Evolutionary conservation across 768 basidiomycete genomes (phyloP).

Genomic region (Mycena kentingensis): DNA sequence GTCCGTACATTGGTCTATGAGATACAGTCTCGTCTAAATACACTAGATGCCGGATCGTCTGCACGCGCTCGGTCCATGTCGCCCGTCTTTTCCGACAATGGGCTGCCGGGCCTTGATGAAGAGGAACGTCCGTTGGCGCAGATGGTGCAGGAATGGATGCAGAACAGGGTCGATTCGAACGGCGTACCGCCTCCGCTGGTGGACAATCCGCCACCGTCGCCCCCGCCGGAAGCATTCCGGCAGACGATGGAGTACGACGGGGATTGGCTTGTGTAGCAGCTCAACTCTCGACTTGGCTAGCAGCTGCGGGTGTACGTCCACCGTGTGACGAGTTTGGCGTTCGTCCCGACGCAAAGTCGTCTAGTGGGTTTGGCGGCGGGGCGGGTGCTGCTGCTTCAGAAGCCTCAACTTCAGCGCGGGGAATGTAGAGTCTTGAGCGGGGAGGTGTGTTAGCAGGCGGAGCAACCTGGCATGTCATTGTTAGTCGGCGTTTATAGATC

Average conservation of each 20-base stretch:
- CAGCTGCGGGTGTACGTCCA: conserved; percentile 50
- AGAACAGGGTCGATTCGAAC: conserved; percentile 23
- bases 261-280: conserved; percentile 29
- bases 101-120: conserved; percentile 21
- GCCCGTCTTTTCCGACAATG: conserved; percentile 29
- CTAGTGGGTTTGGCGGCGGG: conserved; percentile 23
- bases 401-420: conserved; percentile 40
- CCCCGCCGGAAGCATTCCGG: conserved; percentile 12
- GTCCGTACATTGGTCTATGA: conserved; percentile 24
- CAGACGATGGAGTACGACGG: conserved; percentile 23
- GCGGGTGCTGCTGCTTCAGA: conserved; percentile 18
- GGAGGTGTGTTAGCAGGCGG: conserved; percentile 46
- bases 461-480: conserved; percentile 40
- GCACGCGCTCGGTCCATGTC: conserved; percentile 27
- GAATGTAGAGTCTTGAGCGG: conserved; percentile 28
- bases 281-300: conserved; percentile 3
- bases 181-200: conserved; percentile 5
- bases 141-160: conserved; percentile 26
- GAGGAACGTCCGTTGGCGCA: conserved; percentile 13
- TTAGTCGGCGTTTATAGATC: conserved; percentile 3
- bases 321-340: conserved; percentile 66
- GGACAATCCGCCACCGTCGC: conserved; percentile 10
- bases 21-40: neutral
- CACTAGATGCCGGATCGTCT: conserved; percentile 34
- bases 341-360: conserved; percentile 39